Percentiles rank a stretch among this genome's conserved stretches.
Conservation (phyloP, 2,329 filamentous ascomycete species). For the Ophiosphaerella korrae region DNA sequence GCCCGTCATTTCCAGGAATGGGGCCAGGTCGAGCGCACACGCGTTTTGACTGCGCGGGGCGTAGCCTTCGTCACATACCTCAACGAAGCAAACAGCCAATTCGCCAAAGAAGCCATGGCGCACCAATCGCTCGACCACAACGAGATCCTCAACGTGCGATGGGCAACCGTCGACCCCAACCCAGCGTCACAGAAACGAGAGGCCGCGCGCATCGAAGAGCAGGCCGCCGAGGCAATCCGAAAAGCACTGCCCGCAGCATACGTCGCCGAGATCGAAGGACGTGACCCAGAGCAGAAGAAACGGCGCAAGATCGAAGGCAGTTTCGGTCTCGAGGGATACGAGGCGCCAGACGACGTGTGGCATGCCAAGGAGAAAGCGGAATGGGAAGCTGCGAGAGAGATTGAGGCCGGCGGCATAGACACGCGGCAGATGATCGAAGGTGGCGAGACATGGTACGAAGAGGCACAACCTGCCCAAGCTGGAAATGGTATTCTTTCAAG, state of each 20-base stretch:
- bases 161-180: conserved; percentile 96
- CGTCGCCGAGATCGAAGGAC: conserved; percentile 90
- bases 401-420: conserved; percentile 62
- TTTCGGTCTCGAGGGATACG: conserved; percentile 88
- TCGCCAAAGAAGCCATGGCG: conserved; percentile 82
- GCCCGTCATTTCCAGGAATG: conserved; percentile 95
- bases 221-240: conserved; percentile 91
- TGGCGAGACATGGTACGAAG: conserved; percentile 36
- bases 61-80: conserved; percentile 95
- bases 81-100: conserved; percentile 66
- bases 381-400: conserved; percentile 67
- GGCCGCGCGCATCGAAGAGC: conserved; percentile 86
- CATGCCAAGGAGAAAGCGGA: conserved; percentile 78
- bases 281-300: conserved; percentile 85
- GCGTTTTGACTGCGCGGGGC: conserved; percentile 85
- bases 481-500: conserved; percentile 76
- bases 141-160: conserved; percentile 93
- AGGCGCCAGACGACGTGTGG: conserved; percentile 92
- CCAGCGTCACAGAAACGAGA: conserved; percentile 93
- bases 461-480: conserved; percentile 16
- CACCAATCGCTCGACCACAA: conserved; percentile 90
- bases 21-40: conserved; percentile 86
- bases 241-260: conserved; percentile 87
- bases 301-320: conserved; percentile 82
- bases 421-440: conserved; percentile 55